Evolutionary conservation across 2,329 filamentous ascomycete genomes (phyloP).

Genomic region (Phyllosticta capitalensis): DNA sequence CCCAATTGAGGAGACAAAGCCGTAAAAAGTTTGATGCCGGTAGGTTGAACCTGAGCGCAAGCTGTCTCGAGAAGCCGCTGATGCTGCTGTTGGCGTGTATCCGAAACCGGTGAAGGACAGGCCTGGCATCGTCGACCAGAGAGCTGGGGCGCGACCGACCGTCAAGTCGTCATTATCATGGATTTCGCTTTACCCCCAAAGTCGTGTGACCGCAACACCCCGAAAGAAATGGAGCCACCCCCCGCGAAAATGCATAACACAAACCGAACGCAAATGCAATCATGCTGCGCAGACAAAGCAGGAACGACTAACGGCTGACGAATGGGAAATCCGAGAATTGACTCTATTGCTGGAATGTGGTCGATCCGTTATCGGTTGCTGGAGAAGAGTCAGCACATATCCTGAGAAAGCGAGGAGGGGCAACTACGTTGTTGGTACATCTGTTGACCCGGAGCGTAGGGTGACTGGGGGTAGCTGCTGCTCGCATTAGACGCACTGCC

Average conservation of each 20-base stretch:
- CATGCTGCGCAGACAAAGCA: constrained; percentile 10
- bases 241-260: constrained; percentile 28
- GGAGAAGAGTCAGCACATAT: constrained; percentile 11
- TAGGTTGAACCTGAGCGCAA: neutral
- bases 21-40: neutral
- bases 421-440: constrained; percentile 38
- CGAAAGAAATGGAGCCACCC: constrained; percentile 28
- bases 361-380: constrained; percentile 18
- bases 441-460: constrained; percentile 37
- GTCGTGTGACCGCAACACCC: constrained; percentile 18
- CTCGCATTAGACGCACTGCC: constrained; percentile 33
- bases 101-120: neutral
- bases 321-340: constrained; percentile 5
- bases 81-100: neutral
- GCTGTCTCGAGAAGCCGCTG: neutral
- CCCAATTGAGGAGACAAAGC: neutral
- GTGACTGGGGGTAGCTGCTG: constrained; percentile 42
- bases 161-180: constrained; percentile 12
- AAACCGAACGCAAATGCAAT: constrained; percentile 11
- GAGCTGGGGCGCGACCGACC: constrained; percentile 6
- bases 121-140: constrained; percentile 4
- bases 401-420: constrained; percentile 2
- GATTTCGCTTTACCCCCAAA: neutral
- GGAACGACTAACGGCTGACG: constrained; percentile 6
- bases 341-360: constrained; percentile 18